Evolutionary conservation across 805 yeast genomes (phyloP).

Genomic region (Candida palmyrensis): DNA sequence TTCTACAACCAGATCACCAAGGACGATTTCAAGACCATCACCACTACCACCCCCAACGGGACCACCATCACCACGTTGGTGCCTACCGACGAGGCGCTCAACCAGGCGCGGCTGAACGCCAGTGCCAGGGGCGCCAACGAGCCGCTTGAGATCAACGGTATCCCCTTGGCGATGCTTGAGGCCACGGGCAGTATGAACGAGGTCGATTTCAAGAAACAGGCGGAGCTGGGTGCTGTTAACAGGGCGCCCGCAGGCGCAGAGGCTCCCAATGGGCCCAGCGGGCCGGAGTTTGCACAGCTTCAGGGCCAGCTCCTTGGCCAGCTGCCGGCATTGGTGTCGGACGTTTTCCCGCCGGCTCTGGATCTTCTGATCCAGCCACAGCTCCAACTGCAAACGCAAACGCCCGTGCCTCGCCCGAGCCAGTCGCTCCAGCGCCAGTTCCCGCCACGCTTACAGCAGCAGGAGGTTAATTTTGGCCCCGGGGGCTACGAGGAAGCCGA

Average conservation of each 20-base stretch:
- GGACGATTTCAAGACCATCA: conserved; percentile 81
- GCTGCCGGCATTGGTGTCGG: no score
- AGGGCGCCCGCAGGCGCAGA: neutral
- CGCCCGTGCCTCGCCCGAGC: no score
- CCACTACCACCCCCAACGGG: conserved; percentile 87
- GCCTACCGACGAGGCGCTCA: conserved; percentile 76
- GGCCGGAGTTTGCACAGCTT: neutral
- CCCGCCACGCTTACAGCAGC: conserved; percentile 6
- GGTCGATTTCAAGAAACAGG: conserved; percentile 7
- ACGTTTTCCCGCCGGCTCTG: no score
- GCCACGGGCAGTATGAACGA: conserved; percentile 66
- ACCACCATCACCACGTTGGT: conserved; percentile 85
- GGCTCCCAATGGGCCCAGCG: conserved; percentile 4
- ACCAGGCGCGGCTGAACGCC: conserved; percentile 52
- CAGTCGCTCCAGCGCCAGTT: conserved; percentile 7
- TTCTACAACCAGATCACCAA: conserved; percentile 85
- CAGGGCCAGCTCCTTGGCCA: neutral
- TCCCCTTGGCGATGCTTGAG: conserved; percentile 66
- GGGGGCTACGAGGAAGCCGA: neutral
- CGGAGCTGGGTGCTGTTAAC: neutral
- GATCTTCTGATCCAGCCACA: conserved; percentile 3
- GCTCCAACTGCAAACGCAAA: conserved; percentile 6
- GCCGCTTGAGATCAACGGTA: conserved; percentile 62
- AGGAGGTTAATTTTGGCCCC: neutral
- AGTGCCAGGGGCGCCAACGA: conserved; percentile 50